Conservation (phyloP, 306 rosid genomes). For the Lagenaria siceraria region DNA sequence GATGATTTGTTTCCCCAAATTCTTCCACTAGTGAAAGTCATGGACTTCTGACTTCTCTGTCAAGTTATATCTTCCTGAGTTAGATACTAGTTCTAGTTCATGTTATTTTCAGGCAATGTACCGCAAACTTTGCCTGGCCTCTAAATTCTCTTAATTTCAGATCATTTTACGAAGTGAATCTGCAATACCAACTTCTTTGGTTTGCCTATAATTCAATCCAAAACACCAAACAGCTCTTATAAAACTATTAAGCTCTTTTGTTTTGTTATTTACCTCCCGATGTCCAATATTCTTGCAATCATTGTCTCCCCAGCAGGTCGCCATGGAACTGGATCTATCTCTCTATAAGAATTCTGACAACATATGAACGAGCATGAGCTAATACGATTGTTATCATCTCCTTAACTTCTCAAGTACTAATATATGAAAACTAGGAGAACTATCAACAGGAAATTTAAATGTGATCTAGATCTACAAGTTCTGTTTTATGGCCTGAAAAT, state of each 20-base stretch:
- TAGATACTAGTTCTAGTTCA: background rate
- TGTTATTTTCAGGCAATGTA: background rate
- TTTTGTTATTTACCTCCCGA: background rate
- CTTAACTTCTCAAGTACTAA: background rate
- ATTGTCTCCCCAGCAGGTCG: background rate
- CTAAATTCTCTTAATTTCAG: background rate
- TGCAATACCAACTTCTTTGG: background rate
- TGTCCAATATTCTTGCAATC: background rate
- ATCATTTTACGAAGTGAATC: background rate
- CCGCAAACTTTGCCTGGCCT: background rate
- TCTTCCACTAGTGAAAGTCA: background rate
- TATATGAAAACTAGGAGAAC: background rate
- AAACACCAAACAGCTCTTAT: background rate
- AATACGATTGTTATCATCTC: background rate
- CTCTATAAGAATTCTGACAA: background rate
- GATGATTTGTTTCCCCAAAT: background rate
- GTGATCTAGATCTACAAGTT: background rate
- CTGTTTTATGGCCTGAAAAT: background rate
- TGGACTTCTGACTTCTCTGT: background rate
- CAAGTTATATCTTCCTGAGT: background rate
- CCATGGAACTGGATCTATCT: constrained; percentile 2
- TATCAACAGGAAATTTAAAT: background rate
- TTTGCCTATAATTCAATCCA: background rate
- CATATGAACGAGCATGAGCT: background rate
- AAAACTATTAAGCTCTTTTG: background rate